Evolutionary conservation across 352 stramenopile species (phyloP).

Genomic region (Phytopythium sindhum): DNA sequence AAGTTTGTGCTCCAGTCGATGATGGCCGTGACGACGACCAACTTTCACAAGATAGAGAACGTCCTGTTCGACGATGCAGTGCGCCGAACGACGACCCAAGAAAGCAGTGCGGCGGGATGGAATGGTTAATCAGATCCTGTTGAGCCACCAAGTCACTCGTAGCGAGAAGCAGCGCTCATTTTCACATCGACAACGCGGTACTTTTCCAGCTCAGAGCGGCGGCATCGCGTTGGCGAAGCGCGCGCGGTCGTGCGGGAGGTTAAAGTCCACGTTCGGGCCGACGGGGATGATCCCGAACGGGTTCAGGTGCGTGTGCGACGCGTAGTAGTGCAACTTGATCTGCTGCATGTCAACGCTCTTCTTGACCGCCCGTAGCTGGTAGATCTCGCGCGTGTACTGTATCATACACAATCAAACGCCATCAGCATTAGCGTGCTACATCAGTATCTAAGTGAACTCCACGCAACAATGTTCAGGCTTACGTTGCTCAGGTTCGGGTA

Average conservation of each 20-base stretch:
- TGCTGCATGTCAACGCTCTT: slow-evolving; percentile 93
- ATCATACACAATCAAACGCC: not conserved
- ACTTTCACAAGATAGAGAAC: slow-evolving; percentile 12
- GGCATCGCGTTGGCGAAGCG: slow-evolving; percentile 43
- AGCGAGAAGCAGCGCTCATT: too few relatives aligned
- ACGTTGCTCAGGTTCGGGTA: slow-evolving; percentile 81
- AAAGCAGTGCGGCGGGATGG: not conserved
- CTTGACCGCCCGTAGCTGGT: slow-evolving; percentile 88
- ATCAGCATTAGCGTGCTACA: too few relatives aligned
- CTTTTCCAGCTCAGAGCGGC: slow-evolving; percentile 4
- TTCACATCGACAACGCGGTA: too few relatives aligned
- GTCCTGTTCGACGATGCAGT: not conserved
- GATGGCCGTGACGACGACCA: not conserved
- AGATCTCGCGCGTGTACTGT: slow-evolving; percentile 83
- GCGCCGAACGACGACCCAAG: not conserved
- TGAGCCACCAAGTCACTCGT: too few relatives aligned
- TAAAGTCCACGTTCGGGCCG: slow-evolving; percentile 55
- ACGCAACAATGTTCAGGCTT: not conserved
- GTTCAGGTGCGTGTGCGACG: slow-evolving; percentile 93
- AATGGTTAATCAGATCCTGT: too few relatives aligned
- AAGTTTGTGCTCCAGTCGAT: slow-evolving; percentile 8
- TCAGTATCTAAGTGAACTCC: not conserved
- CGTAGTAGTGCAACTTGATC: slow-evolving; percentile 97
- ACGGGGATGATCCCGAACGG: slow-evolving; percentile 90
- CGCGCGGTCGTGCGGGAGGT: slow-evolving; percentile 56